Evolutionary conservation across 2,329 filamentous ascomycete species (phyloP), one percentile per base, ranked within the genome.

Genomic region (Alternaria conjuncta): DNA sequence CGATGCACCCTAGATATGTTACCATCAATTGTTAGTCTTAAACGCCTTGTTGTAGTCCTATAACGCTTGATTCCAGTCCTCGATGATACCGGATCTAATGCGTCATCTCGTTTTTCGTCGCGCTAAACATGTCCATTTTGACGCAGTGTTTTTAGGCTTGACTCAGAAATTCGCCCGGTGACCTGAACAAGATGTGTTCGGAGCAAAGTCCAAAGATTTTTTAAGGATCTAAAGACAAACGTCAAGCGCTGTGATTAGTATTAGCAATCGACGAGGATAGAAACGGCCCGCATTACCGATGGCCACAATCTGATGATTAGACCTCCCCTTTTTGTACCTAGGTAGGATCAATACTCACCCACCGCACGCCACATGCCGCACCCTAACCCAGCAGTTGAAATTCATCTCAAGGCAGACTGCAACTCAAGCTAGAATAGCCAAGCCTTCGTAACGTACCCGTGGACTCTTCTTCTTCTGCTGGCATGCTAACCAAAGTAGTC

Each of bases 231-330:
- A 21, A 15, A 45, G 44, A 45, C 44, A 32, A 30, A 47, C 25
- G 41, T 26, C 13, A 30, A 49, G 26, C 43, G 9, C 23, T 11
- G 28, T 28, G 21, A 5, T n/a, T 28, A 20, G 20, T 49, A 23
- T 30, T 20, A 23, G 53, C 30, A 36, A 13, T 25, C n/a, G 25
- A 43, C 41, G 54, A 25, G 12, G 13, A 11, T 2, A 20, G 30
- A 44, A 32, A n/a, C 58, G 58, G 58, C 54, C 58, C 53, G 53
- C 30, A 21, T 41, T 50, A 30, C 53, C 44, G 53, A 44, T 57
- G 5, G 11, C 36, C 18, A 20, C 36, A 20, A 44, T 4, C 45
- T 45, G 36, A 15, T 36, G 26, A 25, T 41, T 30, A 20, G 13
- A 56, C 54, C 25, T 26, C 55, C 10, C 23, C 25, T n/a, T 54